phyloP scores from a whole-genome alignment of 768 basidiomycete species.

The Dictyophora rubrovolvata region DNA sequence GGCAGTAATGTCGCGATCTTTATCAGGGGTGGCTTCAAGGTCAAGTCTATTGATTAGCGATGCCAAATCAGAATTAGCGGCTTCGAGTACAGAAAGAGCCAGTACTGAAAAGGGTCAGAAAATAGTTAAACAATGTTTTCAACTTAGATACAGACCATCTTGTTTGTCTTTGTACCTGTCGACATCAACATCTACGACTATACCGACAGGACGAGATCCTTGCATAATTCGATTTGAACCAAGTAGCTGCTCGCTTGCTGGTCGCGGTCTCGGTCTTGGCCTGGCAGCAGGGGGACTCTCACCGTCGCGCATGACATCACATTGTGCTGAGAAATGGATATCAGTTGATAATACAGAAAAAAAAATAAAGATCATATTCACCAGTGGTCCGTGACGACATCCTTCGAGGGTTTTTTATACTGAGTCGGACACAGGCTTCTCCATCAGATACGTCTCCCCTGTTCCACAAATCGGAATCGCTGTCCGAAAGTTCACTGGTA shows the following conservation, averaged over 20 bases:
- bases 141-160: background rate
- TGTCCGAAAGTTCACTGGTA: background rate
- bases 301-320: background rate
- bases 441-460: background rate
- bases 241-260: conserved; percentile 55
- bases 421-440: conserved; percentile 2
- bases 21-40: conserved; percentile 62
- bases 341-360: too few species aligned
- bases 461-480: background rate
- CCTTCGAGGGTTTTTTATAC: background rate
- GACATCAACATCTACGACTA: conserved; percentile 24
- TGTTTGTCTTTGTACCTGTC: background rate
- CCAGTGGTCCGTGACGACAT: background rate
- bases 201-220: conserved; percentile 31
- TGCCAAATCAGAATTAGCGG: conserved; percentile 72
- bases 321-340: background rate
- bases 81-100: conserved; percentile 42
- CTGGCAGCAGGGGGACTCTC: background rate
- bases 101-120: background rate
- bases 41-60: conserved; percentile 73
- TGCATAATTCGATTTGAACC: conserved; percentile 20
- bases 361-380: background rate
- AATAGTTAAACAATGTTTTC: background rate
- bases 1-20: conserved; percentile 25
- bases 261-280: conserved; percentile 39